Conservation (phyloP, 495 filamentous ascomycete species). For the Talaromyces proteolyticus region DNA sequence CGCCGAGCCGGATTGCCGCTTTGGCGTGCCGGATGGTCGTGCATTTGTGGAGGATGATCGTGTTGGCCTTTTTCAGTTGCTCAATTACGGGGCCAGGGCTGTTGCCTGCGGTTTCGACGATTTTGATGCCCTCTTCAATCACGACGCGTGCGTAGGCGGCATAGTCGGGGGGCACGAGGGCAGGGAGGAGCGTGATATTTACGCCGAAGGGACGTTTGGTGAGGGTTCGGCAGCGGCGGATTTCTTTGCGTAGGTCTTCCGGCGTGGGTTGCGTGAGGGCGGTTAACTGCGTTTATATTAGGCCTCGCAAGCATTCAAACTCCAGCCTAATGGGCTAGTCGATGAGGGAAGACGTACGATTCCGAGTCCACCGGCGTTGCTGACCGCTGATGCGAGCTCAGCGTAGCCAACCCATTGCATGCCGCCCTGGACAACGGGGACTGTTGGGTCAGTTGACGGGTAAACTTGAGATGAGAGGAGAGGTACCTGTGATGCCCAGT, state of each 20-base stretch:
- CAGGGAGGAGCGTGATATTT: conserved; percentile 91
- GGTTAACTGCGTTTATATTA: conserved; percentile 57
- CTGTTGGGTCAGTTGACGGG: conserved; percentile 31
- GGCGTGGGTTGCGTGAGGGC: conserved; percentile 93
- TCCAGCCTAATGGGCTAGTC: background rate
- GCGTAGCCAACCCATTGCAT: conserved; percentile 93
- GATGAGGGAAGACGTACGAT: conserved; percentile 37
- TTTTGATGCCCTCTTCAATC: conserved; percentile 87
- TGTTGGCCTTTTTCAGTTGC: conserved; percentile 74
- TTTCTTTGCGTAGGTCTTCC: conserved; percentile 90
- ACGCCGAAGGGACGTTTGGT: conserved; percentile 89
- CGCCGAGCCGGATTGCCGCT: conserved; percentile 87
- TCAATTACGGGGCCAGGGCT: conserved; percentile 85
- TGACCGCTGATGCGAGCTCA: conserved; percentile 88
- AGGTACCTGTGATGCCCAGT: conserved; percentile 74
- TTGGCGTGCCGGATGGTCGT: conserved; percentile 93
- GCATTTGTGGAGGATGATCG: conserved; percentile 90
- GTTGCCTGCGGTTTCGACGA: conserved; percentile 97
- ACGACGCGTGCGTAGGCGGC: conserved; percentile 85
- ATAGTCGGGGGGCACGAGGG: conserved; percentile 87
- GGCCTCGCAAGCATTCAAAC: conserved; percentile 1
- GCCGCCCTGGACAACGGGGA: conserved; percentile 95
- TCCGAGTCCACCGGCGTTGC: conserved; percentile 90
- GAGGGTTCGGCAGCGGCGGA: conserved; percentile 77
- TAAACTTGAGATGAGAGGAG: background rate